phyloP scores from a whole-genome alignment of 2,329 filamentous ascomycete species.

The Aspergillus quadricinctus region DNA sequence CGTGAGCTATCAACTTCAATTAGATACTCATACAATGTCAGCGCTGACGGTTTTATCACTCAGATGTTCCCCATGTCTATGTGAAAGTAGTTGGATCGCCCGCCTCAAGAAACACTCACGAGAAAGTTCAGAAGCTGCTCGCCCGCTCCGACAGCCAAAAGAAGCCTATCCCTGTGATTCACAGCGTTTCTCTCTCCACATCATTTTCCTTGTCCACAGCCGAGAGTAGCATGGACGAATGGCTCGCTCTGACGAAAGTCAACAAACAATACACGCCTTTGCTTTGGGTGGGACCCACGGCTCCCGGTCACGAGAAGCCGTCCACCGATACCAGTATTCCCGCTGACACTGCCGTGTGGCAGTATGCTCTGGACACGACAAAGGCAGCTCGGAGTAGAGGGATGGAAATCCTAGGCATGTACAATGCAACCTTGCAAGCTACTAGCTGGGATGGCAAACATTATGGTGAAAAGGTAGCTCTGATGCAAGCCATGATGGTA shows the following conservation, averaged over 20 bases:
- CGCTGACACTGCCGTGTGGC: slow-evolving; percentile 35
- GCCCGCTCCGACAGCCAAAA: slow-evolving; percentile 27
- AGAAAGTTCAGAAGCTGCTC: slow-evolving; percentile 29
- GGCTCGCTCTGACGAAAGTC: slow-evolving; percentile 31
- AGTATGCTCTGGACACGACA: slow-evolving; percentile 34
- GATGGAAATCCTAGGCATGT: slow-evolving; percentile 42
- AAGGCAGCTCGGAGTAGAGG: slow-evolving; percentile 30
- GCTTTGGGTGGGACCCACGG: slow-evolving; percentile 41
- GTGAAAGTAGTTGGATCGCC: slow-evolving; percentile 30
- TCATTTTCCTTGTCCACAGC: slow-evolving; percentile 27
- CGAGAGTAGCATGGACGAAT: slow-evolving; percentile 37
- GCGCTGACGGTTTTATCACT: slow-evolving; percentile 6
- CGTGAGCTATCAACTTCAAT: slow-evolving; percentile 13
- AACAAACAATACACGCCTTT: slow-evolving; percentile 39
- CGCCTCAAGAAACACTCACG: slow-evolving; percentile 21
- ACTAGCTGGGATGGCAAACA: slow-evolving; percentile 34
- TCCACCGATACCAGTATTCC: slow-evolving; percentile 22
- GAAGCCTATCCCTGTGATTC: slow-evolving; percentile 39
- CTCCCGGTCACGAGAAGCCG: slow-evolving; percentile 34
- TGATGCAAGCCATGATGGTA: slow-evolving; percentile 45
- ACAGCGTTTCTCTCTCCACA: slow-evolving; percentile 33
- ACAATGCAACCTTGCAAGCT: slow-evolving; percentile 42
- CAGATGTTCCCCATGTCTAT: slow-evolving; percentile 36
- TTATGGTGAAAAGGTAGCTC: slow-evolving; percentile 37
- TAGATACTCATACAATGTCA: neutral